Evolutionary conservation across 176 grass and related monocot species (phyloP).

Genomic region (Hordeum vulgare): DNA sequence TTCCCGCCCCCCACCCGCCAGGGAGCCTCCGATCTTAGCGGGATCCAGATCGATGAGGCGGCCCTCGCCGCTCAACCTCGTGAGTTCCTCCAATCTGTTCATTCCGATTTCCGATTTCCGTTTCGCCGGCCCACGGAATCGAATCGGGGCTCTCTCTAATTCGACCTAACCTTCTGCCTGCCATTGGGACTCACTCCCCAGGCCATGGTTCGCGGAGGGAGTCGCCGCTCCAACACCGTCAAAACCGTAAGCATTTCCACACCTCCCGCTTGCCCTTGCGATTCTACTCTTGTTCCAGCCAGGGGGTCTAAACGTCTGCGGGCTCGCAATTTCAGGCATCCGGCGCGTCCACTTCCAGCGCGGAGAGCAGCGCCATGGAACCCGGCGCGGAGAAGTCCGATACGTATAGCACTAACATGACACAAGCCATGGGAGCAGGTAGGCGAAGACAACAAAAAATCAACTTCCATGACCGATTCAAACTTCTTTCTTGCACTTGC

Average conservation of each 20-base stretch:
- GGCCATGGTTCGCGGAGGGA: slow-evolving; percentile 55
- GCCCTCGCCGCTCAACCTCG: slow-evolving; percentile 52
- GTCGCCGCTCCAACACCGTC: slow-evolving; percentile 45
- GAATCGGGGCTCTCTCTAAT: neutral
- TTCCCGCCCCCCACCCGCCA: neutral
- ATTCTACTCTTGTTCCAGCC: neutral
- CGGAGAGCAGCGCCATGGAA: slow-evolving; percentile 38
- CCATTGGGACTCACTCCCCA: neutral
- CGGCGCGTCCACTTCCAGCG: slow-evolving; percentile 35
- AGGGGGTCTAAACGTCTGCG: neutral
- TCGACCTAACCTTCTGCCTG: neutral
- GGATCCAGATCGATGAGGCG: slow-evolving; percentile 52
- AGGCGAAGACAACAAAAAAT: neutral
- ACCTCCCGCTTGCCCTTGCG: too few species aligned
- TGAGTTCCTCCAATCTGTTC: neutral
- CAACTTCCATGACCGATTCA: neutral
- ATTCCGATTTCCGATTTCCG: neutral
- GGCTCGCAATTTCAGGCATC: slow-evolving; percentile 30
- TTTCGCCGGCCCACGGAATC: neutral
- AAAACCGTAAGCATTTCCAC: slow-evolving; percentile 34
- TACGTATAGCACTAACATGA: slow-evolving; percentile 73
- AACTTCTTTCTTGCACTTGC: neutral
- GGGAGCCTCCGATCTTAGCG: slow-evolving; percentile 44
- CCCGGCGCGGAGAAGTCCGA: slow-evolving; percentile 49
- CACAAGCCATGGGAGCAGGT: slow-evolving; percentile 94